Percentiles rank a stretch among this genome's conserved stretches.
Conservation (phyloP, 768 basidiomycete species). For the Artomyces pyxidatus region DNA sequence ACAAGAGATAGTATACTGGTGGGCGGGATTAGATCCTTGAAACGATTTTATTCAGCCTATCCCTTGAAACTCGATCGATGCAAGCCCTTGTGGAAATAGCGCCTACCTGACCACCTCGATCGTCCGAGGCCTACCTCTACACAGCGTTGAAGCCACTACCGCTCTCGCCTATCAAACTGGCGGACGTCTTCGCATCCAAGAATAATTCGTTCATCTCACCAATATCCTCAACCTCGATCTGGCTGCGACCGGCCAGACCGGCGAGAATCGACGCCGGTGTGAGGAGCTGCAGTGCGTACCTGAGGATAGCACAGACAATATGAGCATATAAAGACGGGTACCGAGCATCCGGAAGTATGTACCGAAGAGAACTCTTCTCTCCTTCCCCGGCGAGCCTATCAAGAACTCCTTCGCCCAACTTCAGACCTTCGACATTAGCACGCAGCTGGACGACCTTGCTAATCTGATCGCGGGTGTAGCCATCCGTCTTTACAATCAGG, state of each 20-base stretch:
- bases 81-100: neutral
- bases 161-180: constrained; percentile 11
- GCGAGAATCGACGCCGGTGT: constrained; percentile 89
- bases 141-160: neutral
- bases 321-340: neutral
- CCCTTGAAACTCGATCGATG: no score
- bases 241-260: constrained; percentile 61
- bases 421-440: constrained; percentile 80
- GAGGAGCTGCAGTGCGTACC: constrained; percentile 87
- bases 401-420: constrained; percentile 65
- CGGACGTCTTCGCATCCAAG: constrained; percentile 80
- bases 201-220: constrained; percentile 92
- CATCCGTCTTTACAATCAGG: constrained; percentile 90
- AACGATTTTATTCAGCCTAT: no score
- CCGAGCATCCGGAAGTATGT: constrained; percentile 17
- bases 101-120: neutral
- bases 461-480: constrained; percentile 78
- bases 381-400: constrained; percentile 79
- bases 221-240: constrained; percentile 85
- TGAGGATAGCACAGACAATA: constrained; percentile 21
- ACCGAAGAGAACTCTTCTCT: constrained; percentile 76
- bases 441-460: constrained; percentile 80
- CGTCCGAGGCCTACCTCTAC: neutral
- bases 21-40: no score
- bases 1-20: no score